Conservation (phyloP, 1,139 yeast species). For the Yamadazyma atmosphaerica region DNA sequence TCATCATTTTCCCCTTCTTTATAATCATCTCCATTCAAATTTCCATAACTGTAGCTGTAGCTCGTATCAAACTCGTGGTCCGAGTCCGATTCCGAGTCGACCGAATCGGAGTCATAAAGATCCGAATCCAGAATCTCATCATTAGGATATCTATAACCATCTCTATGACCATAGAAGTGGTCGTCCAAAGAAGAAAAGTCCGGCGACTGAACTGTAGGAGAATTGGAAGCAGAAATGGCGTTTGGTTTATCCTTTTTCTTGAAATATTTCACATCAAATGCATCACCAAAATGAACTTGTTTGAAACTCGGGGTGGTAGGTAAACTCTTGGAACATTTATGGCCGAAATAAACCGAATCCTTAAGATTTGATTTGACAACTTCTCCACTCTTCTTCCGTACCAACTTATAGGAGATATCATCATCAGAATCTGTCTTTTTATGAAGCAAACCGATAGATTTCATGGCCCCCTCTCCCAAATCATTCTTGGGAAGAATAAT, state of each 20-base stretch:
- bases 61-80: constrained; percentile 9
- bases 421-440: background rate
- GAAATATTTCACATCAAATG: constrained; percentile 58
- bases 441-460: background rate
- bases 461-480: background rate
- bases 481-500: background rate
- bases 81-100: constrained; percentile 1
- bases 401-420: constrained; percentile 26
- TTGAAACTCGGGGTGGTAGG: constrained; percentile 76
- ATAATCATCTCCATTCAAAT: constrained; percentile 7
- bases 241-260: constrained; percentile 69
- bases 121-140: constrained; percentile 7
- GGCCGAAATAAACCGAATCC: constrained; percentile 33
- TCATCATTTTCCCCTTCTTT: constrained; percentile 8
- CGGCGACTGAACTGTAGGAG: constrained; percentile 45
- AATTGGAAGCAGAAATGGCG: constrained; percentile 67
- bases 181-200: constrained; percentile 16
- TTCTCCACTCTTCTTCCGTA: constrained; percentile 80
- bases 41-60: constrained; percentile 16
- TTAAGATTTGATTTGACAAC: constrained; percentile 74
- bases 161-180: background rate
- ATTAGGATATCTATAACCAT: background rate
- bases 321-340: constrained; percentile 54
- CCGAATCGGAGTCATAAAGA: constrained; percentile 16
- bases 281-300: constrained; percentile 75